Evolutionary conservation across 768 basidiomycete genomes (phyloP), one percentile per base, ranked within the genome.

Genomic region (Pulveroboletus sp.): DNA sequence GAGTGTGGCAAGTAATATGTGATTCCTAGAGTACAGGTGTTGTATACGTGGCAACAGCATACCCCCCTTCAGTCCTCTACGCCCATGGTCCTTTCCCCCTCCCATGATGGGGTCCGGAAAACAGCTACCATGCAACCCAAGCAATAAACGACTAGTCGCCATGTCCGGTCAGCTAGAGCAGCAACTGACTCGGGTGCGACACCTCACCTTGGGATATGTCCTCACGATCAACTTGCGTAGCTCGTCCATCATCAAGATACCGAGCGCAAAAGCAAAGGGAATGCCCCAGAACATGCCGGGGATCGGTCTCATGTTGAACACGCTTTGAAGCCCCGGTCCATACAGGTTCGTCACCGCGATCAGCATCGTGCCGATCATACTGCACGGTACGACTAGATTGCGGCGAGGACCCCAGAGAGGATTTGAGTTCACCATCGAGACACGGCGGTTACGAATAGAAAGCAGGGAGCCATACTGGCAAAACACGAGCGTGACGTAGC

Each of bases 401-500:
- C 55, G 65, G 32, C 76, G 71, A 6, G 75, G 74, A 9, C 75
- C 74, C 71, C 77, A 74, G 28, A 76, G 62, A 0, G 75, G 75
- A 42, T 76, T 74, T 26, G 73, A 73, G 11, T 69, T 61, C 35
- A 76, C 45, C 7, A 76, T 58, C 0, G 75, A 76, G 0, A 76
- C 66, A 43, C 75, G 69, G 46, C 75, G 64, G 59, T 76, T 76
- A 3, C 75, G 73, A 17, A 72, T 69, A 9, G 75, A 61, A 14
- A 76, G 72, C 15, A 76, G 63, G 31, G 48, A 66, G 5, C 74
- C 73, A 37, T 69, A 76, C 50, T 76, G 75, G 12, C 76, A 58
- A 49, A 76, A 69, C 37, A 78, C 77, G 57, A 78, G 69, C 12
- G 76, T 73, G 45, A 76, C 71, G 49, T 76, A 76, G 54, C 75